phyloP scores from a whole-genome alignment of 768 basidiomycete species.

The Xerocomellus intermedius region DNA sequence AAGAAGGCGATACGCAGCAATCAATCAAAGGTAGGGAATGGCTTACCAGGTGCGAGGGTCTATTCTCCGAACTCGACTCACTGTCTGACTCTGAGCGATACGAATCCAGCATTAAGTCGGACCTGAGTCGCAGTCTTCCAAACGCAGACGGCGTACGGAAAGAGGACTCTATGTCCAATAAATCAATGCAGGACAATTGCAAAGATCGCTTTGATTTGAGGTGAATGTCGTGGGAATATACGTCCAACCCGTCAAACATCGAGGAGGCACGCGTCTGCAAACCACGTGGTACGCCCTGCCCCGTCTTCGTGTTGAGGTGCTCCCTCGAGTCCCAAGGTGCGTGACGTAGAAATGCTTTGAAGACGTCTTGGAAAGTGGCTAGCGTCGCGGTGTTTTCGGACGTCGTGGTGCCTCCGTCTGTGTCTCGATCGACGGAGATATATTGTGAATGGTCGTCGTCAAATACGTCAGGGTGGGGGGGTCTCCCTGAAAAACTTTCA shows the following conservation, averaged over 20 bases:
- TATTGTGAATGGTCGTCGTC: slow-evolving; percentile 18
- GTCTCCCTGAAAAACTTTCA: slow-evolving; percentile 14
- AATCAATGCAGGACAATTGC: slow-evolving; percentile 19
- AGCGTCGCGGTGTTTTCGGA: slow-evolving; percentile 26
- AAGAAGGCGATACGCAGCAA: not conserved
- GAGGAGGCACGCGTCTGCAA: slow-evolving; percentile 30
- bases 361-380: slow-evolving; percentile 28
- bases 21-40: not conserved
- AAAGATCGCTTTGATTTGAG: slow-evolving; percentile 16
- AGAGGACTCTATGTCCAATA: slow-evolving; percentile 22
- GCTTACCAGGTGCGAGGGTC: slow-evolving; percentile 18
- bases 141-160: slow-evolving; percentile 11
- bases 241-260: slow-evolving; percentile 30
- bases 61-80: not conserved
- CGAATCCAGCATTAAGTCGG: slow-evolving; percentile 24
- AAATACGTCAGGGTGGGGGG: slow-evolving; percentile 8
- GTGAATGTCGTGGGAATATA: slow-evolving; percentile 28
- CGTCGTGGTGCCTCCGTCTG: not conserved
- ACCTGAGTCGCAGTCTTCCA: slow-evolving; percentile 17
- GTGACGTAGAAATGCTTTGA: slow-evolving; percentile 27
- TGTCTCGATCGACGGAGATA: slow-evolving; percentile 14
- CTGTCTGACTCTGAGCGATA: slow-evolving; percentile 16
- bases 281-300: not conserved
- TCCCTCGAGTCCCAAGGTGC: slow-evolving; percentile 23
- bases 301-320: slow-evolving; percentile 14